These are phyloP conservation scores for Pichia sp. DNA, from an alignment of 1,139 yeast genomes.

Conservation along the genomic window DNA sequence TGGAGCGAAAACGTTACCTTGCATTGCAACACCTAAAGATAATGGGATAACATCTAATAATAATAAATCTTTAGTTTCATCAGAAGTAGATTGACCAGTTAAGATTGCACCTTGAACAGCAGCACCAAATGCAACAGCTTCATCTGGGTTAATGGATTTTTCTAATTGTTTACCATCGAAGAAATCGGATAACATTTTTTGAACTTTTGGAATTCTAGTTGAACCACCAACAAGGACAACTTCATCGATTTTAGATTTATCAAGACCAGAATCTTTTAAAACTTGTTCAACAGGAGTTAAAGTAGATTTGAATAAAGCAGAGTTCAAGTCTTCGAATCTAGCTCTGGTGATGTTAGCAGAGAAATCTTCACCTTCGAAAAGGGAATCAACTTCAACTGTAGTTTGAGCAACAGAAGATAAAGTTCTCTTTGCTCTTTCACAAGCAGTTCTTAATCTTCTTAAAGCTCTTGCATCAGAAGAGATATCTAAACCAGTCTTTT, in stretches of 20 bases:
- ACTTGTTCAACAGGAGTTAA: slow-evolving; percentile 83
- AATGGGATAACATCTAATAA: slow-evolving; percentile 98
- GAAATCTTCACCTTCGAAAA: slow-evolving; percentile 76
- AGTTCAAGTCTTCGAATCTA: slow-evolving; percentile 83
- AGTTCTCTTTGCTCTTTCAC: slow-evolving; percentile 90
- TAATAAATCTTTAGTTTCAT: slow-evolving; percentile 94
- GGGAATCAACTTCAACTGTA: slow-evolving; percentile 77
- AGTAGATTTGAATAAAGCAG: slow-evolving; percentile 77
- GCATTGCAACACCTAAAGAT: slow-evolving; percentile 99
- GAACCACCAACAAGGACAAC: slow-evolving; percentile 90
- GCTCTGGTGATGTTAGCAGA: slow-evolving; percentile 81
- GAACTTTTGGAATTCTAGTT: slow-evolving; percentile 91
- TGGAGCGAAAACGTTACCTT: slow-evolving; percentile 98
- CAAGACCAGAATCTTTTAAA: slow-evolving; percentile 70
- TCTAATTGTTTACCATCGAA: slow-evolving; percentile 88
- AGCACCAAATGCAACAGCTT: slow-evolving; percentile 98
- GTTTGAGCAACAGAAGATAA: slow-evolving; percentile 83
- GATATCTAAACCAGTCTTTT: slow-evolving; percentile 92
- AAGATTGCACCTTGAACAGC: slow-evolving; percentile 99
- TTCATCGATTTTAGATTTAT: slow-evolving; percentile 75
- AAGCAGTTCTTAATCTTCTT: slow-evolving; percentile 86
- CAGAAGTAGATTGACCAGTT: slow-evolving; percentile 90
- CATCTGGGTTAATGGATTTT: slow-evolving; percentile 98
- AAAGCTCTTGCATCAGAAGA: slow-evolving; percentile 91
- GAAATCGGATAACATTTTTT: slow-evolving; percentile 77